Base-by-base conservation (phyloP, 2,329 filamentous ascomycete genomes). In the Colletotrichum phormii region DNA sequence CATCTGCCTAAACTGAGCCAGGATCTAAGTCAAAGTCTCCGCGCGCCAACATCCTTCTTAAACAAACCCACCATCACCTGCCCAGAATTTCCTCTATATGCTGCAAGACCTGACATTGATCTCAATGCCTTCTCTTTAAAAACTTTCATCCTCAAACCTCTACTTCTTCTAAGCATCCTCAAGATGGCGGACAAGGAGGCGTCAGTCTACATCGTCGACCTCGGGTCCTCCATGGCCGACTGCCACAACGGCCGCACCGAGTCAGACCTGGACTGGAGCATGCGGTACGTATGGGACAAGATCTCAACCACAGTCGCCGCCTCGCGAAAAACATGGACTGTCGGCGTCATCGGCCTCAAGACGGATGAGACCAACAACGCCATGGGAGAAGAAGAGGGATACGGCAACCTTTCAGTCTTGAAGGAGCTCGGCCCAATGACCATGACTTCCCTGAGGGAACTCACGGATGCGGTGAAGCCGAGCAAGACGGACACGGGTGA, bases 261-360 rank as follows among this genome's bases (percentile, higher is more conserved):
- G 80, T 93, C 93, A 3, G 93, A 98, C 80, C 89, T 99, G 22
- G 94, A 98, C 73, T 99, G 93, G 91, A 90, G 91, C 60, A 92
- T 98, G 90, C 90, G 91, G 74, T 99, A 98, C 83, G 89, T 98
- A 62, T 99, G 96, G 95, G 96, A 98, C 86, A 97, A 94, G 80
- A 89, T 92, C 54, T 90, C 90, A 26, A 92, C 92, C 79, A 92
- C 91, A 4, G 91, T 92, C 12, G 90, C 91, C 5, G 87, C 91
- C 0, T 92, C 90, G 49, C 88, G 91, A 49, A 92, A 90, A 79
- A 92, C 89, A 1, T 89, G 91, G 83, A 91, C 90, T 8, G 91
- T 93, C 75, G 89, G 95, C n/a, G 92, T 98, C 2, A 83, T 99
- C 72, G 97, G 93, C 0, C 86, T 98, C 68, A 90, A 94, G 71